phyloP scores from a whole-genome alignment of 2,329 filamentous ascomycete genomes.

The Xylariaceae sp. region DNA sequence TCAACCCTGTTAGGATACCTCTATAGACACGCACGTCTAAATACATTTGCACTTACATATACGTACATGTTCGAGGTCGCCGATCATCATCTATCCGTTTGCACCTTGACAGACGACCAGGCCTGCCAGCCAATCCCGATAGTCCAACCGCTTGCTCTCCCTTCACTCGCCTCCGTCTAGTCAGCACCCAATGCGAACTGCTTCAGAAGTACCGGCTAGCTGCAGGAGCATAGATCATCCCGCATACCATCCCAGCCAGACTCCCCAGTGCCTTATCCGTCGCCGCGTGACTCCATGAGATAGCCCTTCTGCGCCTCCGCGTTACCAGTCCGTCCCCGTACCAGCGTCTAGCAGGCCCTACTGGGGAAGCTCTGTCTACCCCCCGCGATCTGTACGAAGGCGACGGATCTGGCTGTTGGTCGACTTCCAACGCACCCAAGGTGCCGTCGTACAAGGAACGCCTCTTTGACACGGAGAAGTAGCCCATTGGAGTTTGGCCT shows the following conservation, averaged over 20 bases:
- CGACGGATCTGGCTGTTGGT: conserved; percentile 40
- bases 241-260: conserved; percentile 44
- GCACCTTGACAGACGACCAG: conserved; percentile 27
- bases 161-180: conserved; percentile 27
- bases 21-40: conserved; percentile 19
- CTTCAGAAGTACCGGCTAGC: conserved; percentile 44
- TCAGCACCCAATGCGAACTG: conserved; percentile 44
- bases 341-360: conserved; percentile 27
- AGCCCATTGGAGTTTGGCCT: conserved; percentile 42
- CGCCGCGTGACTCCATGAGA: conserved; percentile 45
- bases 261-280: conserved; percentile 46
- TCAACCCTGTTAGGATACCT: conserved; percentile 10
- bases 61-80: conserved; percentile 30
- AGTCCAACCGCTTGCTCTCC: conserved; percentile 24
- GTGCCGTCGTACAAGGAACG: conserved; percentile 42
- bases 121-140: conserved; percentile 30
- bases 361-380: conserved; percentile 32
- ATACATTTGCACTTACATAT: conserved; percentile 26
- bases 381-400: conserved; percentile 40
- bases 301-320: conserved; percentile 36
- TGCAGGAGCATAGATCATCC: conserved; percentile 46
- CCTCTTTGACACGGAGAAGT: conserved; percentile 43
- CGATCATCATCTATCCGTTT: conserved; percentile 30
- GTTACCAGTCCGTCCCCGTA: conserved; percentile 36
- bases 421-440: conserved; percentile 34